Conservation (phyloP, 2,329 filamentous ascomycete genomes). For the Aspergillus viridinutans region DNA sequence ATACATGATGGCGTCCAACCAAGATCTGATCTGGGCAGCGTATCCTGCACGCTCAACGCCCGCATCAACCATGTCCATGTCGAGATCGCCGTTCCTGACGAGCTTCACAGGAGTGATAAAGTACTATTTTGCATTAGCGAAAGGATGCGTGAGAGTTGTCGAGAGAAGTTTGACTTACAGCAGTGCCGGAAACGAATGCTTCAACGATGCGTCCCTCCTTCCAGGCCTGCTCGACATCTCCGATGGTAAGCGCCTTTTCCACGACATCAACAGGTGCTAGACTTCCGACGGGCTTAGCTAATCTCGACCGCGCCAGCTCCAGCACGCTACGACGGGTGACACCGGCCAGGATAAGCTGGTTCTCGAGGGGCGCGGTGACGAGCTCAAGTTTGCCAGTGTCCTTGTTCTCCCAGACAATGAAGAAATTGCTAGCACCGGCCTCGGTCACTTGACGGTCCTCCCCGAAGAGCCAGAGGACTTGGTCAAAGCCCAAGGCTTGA, state of each 20-base stretch:
- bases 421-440: constrained; percentile 89
- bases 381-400: constrained; percentile 62
- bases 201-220: constrained; percentile 75
- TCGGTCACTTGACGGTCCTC: constrained; percentile 75
- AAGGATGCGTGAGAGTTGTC: not conserved
- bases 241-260: constrained; percentile 78
- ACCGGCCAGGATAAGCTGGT: constrained; percentile 80
- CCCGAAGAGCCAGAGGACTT: constrained; percentile 93
- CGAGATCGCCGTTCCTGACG: constrained; percentile 63
- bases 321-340: constrained; percentile 80
- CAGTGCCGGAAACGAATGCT: constrained; percentile 82
- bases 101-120: constrained; percentile 66
- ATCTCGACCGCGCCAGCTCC: constrained; percentile 63
- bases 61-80: constrained; percentile 51
- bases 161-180: constrained; percentile 52
- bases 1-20: constrained; percentile 71
- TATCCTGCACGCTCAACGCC: constrained; percentile 30
- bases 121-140: constrained; percentile 46
- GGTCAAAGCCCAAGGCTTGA: constrained; percentile 68
- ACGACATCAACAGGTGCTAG: constrained; percentile 74
- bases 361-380: constrained; percentile 77
- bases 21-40: constrained; percentile 54
- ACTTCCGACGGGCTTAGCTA: constrained; percentile 44
- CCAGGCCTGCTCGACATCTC: constrained; percentile 67
- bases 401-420: constrained; percentile 66